Evolutionary conservation across 352 stramenopile species (phyloP).

Genomic region (Phytopythium mirpurense): DNA sequence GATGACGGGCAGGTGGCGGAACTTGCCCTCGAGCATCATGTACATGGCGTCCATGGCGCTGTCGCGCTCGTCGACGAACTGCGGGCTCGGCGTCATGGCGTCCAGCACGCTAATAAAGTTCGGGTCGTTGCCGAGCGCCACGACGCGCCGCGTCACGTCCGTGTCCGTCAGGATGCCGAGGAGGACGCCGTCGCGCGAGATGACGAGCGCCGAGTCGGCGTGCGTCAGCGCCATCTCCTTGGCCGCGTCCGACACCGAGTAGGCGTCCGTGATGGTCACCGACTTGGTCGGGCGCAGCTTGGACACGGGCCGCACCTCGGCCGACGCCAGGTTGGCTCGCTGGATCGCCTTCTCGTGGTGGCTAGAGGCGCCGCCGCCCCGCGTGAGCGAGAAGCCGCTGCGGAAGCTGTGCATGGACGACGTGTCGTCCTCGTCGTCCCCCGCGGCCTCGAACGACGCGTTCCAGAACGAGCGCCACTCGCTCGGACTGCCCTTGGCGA

Average conservation of each 20-base stretch:
- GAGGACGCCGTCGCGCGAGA: conserved; percentile 85
- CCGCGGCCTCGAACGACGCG: conserved; percentile 68
- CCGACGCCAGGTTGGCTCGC: conserved; percentile 49
- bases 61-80: conserved; percentile 87
- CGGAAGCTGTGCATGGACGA: conserved; percentile 81
- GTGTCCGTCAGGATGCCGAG: conserved; percentile 96
- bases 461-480: conserved; percentile 91
- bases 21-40: conserved; percentile 89
- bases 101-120: conserved; percentile 81
- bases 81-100: conserved; percentile 83
- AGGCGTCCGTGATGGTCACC: conserved; percentile 83
- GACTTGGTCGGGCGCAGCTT: conserved; percentile 86
- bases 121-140: conserved; percentile 81
- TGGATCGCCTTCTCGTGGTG: conserved; percentile 32
- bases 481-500: conserved; percentile 81
- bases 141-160: conserved; percentile 81
- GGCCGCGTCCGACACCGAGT: conserved; percentile 86
- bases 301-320: conserved; percentile 89
- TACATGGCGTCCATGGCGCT: conserved; percentile 91
- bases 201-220: conserved; percentile 91
- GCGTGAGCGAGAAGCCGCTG: conserved; percentile 63
- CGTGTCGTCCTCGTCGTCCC: conserved; percentile 64
- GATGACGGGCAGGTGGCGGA: conserved; percentile 96
- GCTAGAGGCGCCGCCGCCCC: conserved; percentile 24
- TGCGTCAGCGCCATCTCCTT: conserved; percentile 88